These are phyloP conservation scores for Fraxinus americana DNA, from an alignment of 257 asterid species.

Conservation along the genomic window DNA sequence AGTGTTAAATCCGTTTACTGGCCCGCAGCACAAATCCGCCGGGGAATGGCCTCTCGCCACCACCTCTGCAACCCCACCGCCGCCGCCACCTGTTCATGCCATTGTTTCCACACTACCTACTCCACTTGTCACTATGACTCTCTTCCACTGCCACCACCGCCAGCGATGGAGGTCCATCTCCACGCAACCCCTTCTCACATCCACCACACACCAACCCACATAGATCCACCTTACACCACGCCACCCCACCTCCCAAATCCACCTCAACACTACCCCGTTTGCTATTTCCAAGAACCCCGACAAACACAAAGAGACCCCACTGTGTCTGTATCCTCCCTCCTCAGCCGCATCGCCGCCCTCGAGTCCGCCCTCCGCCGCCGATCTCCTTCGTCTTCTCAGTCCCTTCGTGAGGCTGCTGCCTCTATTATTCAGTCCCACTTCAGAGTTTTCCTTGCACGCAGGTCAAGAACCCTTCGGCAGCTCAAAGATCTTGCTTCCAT, in stretches of 20 bases:
- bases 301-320: slow-evolving; percentile 33
- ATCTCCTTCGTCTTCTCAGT: slow-evolving; percentile 36
- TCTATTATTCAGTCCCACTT: slow-evolving; percentile 76
- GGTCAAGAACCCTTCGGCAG: slow-evolving; percentile 85
- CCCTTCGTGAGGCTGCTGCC: slow-evolving; percentile 80
- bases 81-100: slow-evolving; percentile 33
- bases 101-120: slow-evolving; percentile 29
- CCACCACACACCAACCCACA: slow-evolving; percentile 30
- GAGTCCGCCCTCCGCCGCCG: slow-evolving; percentile 63
- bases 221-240: slow-evolving; percentile 16
- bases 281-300: slow-evolving; percentile 23
- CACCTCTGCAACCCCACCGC: slow-evolving; percentile 36
- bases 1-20: not conserved
- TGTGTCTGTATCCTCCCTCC: slow-evolving; percentile 49
- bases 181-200: slow-evolving; percentile 28
- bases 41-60: slow-evolving; percentile 60
- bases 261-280: slow-evolving; percentile 18
- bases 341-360: slow-evolving; percentile 73
- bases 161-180: slow-evolving; percentile 30
- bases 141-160: slow-evolving; percentile 43
- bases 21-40: not conserved
- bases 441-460: slow-evolving; percentile 71
- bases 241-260: slow-evolving; percentile 30
- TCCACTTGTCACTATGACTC: slow-evolving; percentile 25
- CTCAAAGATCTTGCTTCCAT: slow-evolving; percentile 75